Conservation (phyloP, 106 monocot species). For the Acorus gramineus region DNA sequence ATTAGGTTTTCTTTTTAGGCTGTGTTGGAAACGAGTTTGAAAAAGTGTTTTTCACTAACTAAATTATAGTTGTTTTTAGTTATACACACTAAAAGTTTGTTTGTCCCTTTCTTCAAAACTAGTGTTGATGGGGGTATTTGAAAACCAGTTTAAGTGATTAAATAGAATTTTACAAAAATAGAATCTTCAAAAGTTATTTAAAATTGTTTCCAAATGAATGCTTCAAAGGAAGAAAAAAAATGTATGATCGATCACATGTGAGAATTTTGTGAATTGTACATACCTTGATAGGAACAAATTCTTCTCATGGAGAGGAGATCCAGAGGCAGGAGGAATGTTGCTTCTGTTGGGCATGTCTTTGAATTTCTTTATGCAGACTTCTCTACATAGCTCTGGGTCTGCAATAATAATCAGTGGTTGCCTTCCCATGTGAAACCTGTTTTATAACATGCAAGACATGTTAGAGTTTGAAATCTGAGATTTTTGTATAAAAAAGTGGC, state of each 20-base stretch:
- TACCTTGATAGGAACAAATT: conserved; percentile 22
- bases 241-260: neutral
- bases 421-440: conserved; percentile 31
- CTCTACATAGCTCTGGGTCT: conserved; percentile 25
- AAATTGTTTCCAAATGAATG: neutral
- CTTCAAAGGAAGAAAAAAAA: neutral
- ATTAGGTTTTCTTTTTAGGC: neutral
- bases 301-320: conserved; percentile 27
- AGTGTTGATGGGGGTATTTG: too few species aligned
- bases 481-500: neutral
- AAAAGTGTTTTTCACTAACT: neutral
- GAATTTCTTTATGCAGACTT: conserved; percentile 27
- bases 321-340: conserved; percentile 17
- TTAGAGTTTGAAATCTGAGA: neutral
- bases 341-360: conserved; percentile 23
- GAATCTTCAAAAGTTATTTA: neutral
- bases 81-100: neutral
- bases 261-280: neutral
- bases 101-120: too few species aligned
- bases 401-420: conserved; percentile 25
- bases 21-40: neutral
- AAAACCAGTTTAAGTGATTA: too few species aligned
- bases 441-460: neutral
- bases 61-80: neutral
- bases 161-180: too few species aligned